phyloP scores from a whole-genome alignment of 306 rosid genomes.

The Clitoria ternatea region DNA sequence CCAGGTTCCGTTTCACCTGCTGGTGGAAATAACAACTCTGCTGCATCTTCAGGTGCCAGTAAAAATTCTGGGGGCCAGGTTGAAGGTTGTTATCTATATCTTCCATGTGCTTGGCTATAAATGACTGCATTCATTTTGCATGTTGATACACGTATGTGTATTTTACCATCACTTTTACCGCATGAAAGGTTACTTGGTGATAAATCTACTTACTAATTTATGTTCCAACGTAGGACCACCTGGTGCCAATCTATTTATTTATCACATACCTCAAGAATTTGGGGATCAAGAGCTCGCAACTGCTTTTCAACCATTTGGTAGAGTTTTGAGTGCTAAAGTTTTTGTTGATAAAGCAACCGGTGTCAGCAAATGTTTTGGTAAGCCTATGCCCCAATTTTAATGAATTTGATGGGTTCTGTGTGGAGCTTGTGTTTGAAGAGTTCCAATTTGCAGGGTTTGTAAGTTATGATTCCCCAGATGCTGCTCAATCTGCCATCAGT shows the following conservation, averaged over 20 bases:
- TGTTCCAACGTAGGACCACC: constrained; percentile 75
- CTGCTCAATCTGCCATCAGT: constrained; percentile 79
- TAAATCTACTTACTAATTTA: constrained; percentile 16
- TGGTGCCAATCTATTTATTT: constrained; percentile 96
- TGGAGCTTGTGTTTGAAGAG: constrained; percentile 28
- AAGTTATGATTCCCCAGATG: constrained; percentile 85
- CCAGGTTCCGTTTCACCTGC: constrained; percentile 68
- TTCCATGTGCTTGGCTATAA: not conserved
- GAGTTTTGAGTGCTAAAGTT: constrained; percentile 95
- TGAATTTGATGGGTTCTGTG: constrained; percentile 20
- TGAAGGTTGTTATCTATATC: constrained; percentile 66
- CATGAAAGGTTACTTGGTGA: not conserved
- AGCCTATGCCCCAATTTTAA: constrained; percentile 26
- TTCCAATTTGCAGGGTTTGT: constrained; percentile 78
- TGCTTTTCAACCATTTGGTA: constrained; percentile 88
- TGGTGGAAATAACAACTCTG: constrained; percentile 45
- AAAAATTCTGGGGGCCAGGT: constrained; percentile 72
- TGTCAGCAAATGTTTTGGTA: constrained; percentile 98
- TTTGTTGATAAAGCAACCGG: constrained; percentile 98
- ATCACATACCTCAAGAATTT: constrained; percentile 98
- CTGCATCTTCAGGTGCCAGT: constrained; percentile 57
- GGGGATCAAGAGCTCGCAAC: constrained; percentile 86
- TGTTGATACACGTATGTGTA: not conserved
- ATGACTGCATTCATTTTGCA: not conserved
- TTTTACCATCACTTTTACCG: not conserved